Evolutionary conservation across 2,329 filamentous ascomycete species (phyloP).

Genomic region (Aspergillus transmontanensis): DNA sequence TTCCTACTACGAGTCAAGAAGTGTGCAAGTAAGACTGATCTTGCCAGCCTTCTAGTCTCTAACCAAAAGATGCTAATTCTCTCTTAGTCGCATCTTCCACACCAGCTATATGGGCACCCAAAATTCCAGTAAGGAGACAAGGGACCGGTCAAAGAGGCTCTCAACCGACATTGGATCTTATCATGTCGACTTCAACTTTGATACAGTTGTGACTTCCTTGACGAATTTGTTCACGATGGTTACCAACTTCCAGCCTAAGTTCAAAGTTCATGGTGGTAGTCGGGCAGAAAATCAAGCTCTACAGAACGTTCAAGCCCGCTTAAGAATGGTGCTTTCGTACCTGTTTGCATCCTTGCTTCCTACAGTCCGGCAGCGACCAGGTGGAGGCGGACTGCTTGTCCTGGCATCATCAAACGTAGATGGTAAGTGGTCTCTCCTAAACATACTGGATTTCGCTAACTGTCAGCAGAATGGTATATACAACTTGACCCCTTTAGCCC

Average conservation of each 20-base stretch:
- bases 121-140: constrained; percentile 68
- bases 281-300: constrained; percentile 64
- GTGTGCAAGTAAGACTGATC: constrained; percentile 50
- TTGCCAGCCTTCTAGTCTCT: background rate
- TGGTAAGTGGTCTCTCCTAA: constrained; percentile 18
- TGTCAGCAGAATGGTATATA: constrained; percentile 31
- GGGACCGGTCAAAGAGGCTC: constrained; percentile 66
- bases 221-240: constrained; percentile 61
- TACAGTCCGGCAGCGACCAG: constrained; percentile 58
- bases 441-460: constrained; percentile 11
- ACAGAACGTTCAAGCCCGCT: constrained; percentile 69
- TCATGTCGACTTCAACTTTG: constrained; percentile 75
- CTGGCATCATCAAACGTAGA: constrained; percentile 70
- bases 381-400: constrained; percentile 63
- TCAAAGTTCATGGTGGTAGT: constrained; percentile 66
- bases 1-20: constrained; percentile 62
- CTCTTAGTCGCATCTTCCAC: constrained; percentile 55
- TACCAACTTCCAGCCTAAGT: constrained; percentile 62
- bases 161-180: constrained; percentile 66
- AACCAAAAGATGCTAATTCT: constrained; percentile 5
- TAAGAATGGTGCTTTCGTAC: constrained; percentile 68
- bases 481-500: background rate
- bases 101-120: constrained; percentile 73
- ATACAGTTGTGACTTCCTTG: constrained; percentile 64
- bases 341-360: constrained; percentile 66